Evolutionary conservation across 2,329 filamentous ascomycete genomes (phyloP), one percentile per base, ranked within the genome.

Genomic region (Sporothrix phasma): DNA sequence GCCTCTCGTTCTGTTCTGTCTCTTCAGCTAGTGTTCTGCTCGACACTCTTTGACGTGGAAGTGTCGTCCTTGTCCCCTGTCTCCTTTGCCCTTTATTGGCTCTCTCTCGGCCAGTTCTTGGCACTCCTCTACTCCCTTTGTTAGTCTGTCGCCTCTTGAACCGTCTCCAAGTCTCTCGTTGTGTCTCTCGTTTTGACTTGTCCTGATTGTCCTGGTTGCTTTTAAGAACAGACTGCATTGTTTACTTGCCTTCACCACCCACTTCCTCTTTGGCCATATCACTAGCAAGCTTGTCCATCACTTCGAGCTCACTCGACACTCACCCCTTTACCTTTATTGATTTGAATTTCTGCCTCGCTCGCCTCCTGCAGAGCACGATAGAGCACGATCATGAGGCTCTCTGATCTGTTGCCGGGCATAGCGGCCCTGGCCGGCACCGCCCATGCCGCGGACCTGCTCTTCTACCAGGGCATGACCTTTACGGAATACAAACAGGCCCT

Each of bases 401-500:
- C 46, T 10, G n/a, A 17, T 31, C 19, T 60, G 7, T n/a, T 51
- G 51, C 63, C 49, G 62, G 64, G 17, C 62, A 34, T 53, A 24
- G 34, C 26, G 5, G 62, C 54, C 54, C 58, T 69, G 37, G 67
- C 65, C 34, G 51, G 51, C 15, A 22, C 66, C 6, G 68, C 64
- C 51, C 46, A 63, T 15, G 69, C 68, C 3, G 46, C 34, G 22
- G 70, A 71, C 53, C 64, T 71, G 45, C 69, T 71, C 59, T 71
- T 71, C 46, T 67, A 69, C 39, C 56, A 69, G 29, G 64, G 58
- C 54, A 69, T 71, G 69, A 67, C 64, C 5, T 70, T 66, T 37
- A 56, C 63, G n/a, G 70, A 71, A 29, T 70, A 71, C 62, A 64
- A 62, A 5, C 66, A 66, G n/a, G 69, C 70, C 31, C 65, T 64